phyloP scores from a whole-genome alignment of 768 basidiomycete genomes.

The Brasilioporus rufonigricans region DNA sequence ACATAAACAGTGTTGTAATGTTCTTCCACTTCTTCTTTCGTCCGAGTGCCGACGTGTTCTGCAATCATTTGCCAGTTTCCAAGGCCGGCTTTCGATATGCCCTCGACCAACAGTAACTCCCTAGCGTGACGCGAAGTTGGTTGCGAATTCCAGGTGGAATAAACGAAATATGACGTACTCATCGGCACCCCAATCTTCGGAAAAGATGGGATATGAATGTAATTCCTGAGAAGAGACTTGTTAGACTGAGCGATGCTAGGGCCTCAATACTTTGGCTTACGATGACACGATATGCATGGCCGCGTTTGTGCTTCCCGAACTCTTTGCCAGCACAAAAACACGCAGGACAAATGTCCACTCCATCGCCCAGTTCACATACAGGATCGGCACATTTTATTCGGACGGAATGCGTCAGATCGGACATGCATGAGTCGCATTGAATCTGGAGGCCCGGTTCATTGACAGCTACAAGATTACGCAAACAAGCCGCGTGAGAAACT shows the following conservation, averaged over 20 bases:
- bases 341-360: slow-evolving; percentile 88
- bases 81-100: slow-evolving; percentile 80
- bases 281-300: slow-evolving; percentile 90
- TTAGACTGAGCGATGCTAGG: slow-evolving; percentile 1
- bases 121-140: slow-evolving; percentile 37
- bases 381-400: slow-evolving; percentile 94
- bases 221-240: slow-evolving; percentile 61
- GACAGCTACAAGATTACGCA: slow-evolving; percentile 49
- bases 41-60: slow-evolving; percentile 90
- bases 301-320: slow-evolving; percentile 78
- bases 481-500: slow-evolving; percentile 28
- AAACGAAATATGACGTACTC: slow-evolving; percentile 55
- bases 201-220: slow-evolving; percentile 95
- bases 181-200: slow-evolving; percentile 96
- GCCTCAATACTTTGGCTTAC: slow-evolving; percentile 40
- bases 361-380: slow-evolving; percentile 67
- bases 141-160: background rate
- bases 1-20: slow-evolving; percentile 87
- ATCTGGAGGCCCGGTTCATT: slow-evolving; percentile 83
- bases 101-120: slow-evolving; percentile 87
- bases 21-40: slow-evolving; percentile 88
- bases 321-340: slow-evolving; percentile 95
- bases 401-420: slow-evolving; percentile 94
- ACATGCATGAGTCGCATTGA: slow-evolving; percentile 78
- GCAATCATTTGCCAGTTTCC: slow-evolving; percentile 98